These are phyloP conservation scores for Aquilaria malaccensis DNA, from an alignment of 345 rosid species.

Conservation along the genomic window DNA sequence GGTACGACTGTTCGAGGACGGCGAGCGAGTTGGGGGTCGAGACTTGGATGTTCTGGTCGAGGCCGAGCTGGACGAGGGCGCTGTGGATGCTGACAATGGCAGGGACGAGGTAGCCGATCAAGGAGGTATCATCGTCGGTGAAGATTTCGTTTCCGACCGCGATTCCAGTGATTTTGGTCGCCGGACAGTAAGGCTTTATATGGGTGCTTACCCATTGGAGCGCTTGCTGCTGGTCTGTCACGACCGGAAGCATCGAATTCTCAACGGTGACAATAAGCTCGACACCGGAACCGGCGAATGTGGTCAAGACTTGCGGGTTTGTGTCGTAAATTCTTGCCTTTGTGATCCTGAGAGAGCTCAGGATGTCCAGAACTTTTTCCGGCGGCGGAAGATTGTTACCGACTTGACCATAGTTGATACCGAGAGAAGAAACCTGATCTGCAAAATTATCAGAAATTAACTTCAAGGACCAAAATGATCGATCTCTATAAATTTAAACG, in stretches of 20 bases:
- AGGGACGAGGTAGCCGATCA: constrained; percentile 57
- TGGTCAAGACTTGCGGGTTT: constrained; percentile 60
- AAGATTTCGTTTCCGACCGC: constrained; percentile 73
- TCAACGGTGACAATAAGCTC: constrained; percentile 80
- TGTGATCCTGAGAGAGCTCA: constrained; percentile 51
- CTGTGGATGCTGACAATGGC: constrained; percentile 67
- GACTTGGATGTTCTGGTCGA: constrained; percentile 61
- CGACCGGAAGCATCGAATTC: constrained; percentile 51
- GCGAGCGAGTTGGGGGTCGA: constrained; percentile 74
- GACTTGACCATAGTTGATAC: constrained; percentile 92
- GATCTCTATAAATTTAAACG: background rate
- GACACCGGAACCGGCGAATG: constrained; percentile 66
- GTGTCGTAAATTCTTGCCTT: constrained; percentile 87
- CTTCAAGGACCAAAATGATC: background rate
- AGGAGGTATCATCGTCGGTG: constrained; percentile 42
- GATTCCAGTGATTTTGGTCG: constrained; percentile 62
- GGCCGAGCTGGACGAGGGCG: constrained; percentile 66
- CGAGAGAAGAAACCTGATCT: constrained; percentile 53
- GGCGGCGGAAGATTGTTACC: constrained; percentile 76
- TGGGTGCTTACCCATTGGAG: constrained; percentile 69
- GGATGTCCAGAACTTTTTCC: constrained; percentile 53
- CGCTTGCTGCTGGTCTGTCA: constrained; percentile 69
- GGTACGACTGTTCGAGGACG: constrained; percentile 65
- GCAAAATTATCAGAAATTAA: constrained; percentile 8
- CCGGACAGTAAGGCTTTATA: constrained; percentile 62